Base-by-base conservation (phyloP, 164 flowering plant species). In the Akebia trifoliata region DNA sequence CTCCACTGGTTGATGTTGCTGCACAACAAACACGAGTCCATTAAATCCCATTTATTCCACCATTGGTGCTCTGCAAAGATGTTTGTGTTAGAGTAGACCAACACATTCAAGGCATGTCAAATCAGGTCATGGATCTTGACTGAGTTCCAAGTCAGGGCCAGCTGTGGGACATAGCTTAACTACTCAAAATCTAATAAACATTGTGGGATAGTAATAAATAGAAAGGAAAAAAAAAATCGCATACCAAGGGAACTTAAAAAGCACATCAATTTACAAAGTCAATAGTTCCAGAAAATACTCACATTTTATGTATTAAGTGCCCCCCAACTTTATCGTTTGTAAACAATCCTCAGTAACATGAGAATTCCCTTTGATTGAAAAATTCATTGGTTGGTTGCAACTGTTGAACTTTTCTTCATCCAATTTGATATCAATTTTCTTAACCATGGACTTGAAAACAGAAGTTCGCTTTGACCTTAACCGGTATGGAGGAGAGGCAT, bases 401-500 rank as follows among this genome's bases (percentile, higher is more conserved):
- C 38, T 49, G 22, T 65, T 68, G 56, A 54, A 18, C 20, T 62
- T 68, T 68, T 74, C 83, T 49, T 56, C 66, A 44, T 74, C 79
- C 53, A 68, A 60, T 54, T 81, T 43, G 59, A 89, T 89, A 55
- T 78, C 71, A 37, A 92, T 89, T 66, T 82, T 81, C 69, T 86
- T 92, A 74, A 84, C 96, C 57, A 91, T 75, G 21, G 95, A 79
- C 76, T 82, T 92, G 56, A 75, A 57, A 62, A 78, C 63, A 24
- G 85, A 81, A 42, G 81, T 83, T 58, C 95, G 67, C 62, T 81
- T 85, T 43, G 83, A 71, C 62, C 81, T 79, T 67, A 82, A 69
- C 54, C 93, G 67, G 40, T 92, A 89, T n/a, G 91, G 91, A 54
- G 90, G 95, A 50, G 96, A 86, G 39, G 77, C 77, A 78, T 83